Conservation (phyloP, 306 rosid genomes). For the Dalbergia oliveri region DNA sequence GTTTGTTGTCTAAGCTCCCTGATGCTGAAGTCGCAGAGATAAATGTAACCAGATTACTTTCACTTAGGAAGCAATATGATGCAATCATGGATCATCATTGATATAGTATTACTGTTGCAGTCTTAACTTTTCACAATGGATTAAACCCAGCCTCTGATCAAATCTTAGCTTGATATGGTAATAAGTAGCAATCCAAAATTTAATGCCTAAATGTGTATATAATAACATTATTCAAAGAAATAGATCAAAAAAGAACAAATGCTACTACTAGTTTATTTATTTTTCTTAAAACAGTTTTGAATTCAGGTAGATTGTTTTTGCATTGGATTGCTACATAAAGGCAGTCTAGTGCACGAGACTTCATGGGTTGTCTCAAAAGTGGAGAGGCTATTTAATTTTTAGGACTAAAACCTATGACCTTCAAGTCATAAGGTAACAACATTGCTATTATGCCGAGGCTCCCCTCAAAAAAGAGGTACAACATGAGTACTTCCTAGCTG, state of each 20-base stretch:
- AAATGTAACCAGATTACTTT: neutral
- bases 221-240: neutral
- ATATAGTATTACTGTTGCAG: neutral
- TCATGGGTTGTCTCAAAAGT: too few relatives aligned
- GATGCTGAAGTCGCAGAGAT: constrained; percentile 1
- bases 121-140: neutral
- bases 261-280: neutral
- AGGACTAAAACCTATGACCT: too few relatives aligned
- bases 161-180: neutral
- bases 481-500: too few relatives aligned
- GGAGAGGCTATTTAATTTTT: too few relatives aligned
- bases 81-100: neutral
- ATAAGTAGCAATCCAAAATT: neutral
- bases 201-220: neutral
- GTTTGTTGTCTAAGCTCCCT: neutral
- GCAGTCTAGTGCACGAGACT: too few relatives aligned
- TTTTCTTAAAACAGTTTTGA: too few relatives aligned
- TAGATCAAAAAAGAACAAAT: neutral
- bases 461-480: too few relatives aligned
- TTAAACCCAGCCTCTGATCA: neutral
- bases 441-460: too few relatives aligned
- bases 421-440: too few relatives aligned
- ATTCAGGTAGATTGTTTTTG: too few relatives aligned
- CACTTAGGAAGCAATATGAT: neutral
- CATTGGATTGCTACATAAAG: too few relatives aligned